phyloP scores from a whole-genome alignment of 2,329 filamentous ascomycete genomes.

The Cercospora brassicicola region DNA sequence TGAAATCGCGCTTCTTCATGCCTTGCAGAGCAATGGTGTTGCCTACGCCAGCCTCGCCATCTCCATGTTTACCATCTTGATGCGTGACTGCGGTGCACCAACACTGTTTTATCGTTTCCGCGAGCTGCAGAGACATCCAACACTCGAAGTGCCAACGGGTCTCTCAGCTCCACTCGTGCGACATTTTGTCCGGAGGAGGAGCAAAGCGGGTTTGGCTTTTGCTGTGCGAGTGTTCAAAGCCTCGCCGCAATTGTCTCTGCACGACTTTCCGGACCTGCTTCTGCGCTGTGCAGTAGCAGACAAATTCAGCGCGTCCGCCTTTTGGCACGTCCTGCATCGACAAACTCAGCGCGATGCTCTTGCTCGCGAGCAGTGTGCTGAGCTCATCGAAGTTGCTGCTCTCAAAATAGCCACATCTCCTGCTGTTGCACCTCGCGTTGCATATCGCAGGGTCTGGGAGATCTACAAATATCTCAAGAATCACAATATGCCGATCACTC shows the following conservation, averaged over 20 bases:
- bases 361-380: slow-evolving; percentile 26
- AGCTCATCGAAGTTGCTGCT: slow-evolving; percentile 50
- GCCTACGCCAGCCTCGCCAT: background rate
- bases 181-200: slow-evolving; percentile 7
- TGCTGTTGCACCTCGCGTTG: slow-evolving; percentile 42
- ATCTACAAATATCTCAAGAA: slow-evolving; percentile 49
- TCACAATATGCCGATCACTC: slow-evolving; percentile 46
- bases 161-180: slow-evolving; percentile 3
- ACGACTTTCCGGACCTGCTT: background rate
- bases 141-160: slow-evolving; percentile 1
- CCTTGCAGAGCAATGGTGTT: slow-evolving; percentile 11
- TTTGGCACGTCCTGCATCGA: slow-evolving; percentile 32
- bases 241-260: slow-evolving; percentile 1
- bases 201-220: background rate
- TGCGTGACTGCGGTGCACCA: background rate
- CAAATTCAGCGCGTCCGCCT: slow-evolving; percentile 4
- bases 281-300: background rate
- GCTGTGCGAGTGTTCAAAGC: slow-evolving; percentile 7
- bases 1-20: slow-evolving; percentile 10
- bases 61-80: slow-evolving; percentile 7
- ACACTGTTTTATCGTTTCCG: slow-evolving; percentile 8
- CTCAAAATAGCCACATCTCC: slow-evolving; percentile 44
- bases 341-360: slow-evolving; percentile 15
- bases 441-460: slow-evolving; percentile 50
- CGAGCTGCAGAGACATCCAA: slow-evolving; percentile 8